Percentiles rank a stretch among this genome's conserved stretches.
Evolutionary conservation across 192 early-diverging fungal species (phyloP).

Genomic region (Mortierella antarctica): DNA sequence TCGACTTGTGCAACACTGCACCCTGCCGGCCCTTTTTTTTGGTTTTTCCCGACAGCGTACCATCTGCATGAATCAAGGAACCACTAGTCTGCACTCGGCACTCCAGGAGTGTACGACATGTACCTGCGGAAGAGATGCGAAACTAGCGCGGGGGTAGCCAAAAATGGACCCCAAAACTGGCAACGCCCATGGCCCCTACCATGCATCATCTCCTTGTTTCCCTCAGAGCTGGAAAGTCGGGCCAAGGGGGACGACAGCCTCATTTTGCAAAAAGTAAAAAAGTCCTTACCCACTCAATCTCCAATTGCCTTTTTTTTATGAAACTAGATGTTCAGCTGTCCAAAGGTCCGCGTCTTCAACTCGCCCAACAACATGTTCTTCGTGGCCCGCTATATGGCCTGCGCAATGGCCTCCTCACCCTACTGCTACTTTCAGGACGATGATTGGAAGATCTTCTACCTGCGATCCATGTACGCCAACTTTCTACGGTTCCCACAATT

Average conservation of each 20-base stretch:
- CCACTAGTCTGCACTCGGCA: too few species aligned
- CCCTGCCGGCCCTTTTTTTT: not conserved
- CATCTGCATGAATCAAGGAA: too few species aligned
- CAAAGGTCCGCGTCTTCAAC: conserved; percentile 60
- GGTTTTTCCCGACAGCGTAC: not conserved
- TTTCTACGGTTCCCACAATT: conserved; percentile 64
- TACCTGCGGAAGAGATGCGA: too few species aligned
- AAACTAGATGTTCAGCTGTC: conserved; percentile 58
- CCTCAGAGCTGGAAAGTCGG: too few species aligned
- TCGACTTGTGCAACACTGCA: not conserved
- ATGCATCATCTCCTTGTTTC: too few species aligned
- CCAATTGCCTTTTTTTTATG: not conserved
- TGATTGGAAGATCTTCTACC: conserved; percentile 57
- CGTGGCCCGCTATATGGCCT: conserved; percentile 67
- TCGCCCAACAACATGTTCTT: conserved; percentile 61
- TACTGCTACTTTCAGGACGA: conserved; percentile 73
- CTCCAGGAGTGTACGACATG: too few species aligned
- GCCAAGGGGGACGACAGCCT: too few species aligned
- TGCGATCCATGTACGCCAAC: conserved; percentile 67
- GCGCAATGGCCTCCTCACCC: conserved; percentile 61
- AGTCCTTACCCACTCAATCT: not conserved
- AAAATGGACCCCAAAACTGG: too few species aligned
- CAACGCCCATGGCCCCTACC: too few species aligned
- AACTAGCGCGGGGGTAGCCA: too few species aligned
- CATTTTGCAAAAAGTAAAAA: not conserved